These are phyloP conservation scores for Phytophthora niederhauseri DNA, from an alignment of 352 stramenopile genomes.

Conservation along the genomic window DNA sequence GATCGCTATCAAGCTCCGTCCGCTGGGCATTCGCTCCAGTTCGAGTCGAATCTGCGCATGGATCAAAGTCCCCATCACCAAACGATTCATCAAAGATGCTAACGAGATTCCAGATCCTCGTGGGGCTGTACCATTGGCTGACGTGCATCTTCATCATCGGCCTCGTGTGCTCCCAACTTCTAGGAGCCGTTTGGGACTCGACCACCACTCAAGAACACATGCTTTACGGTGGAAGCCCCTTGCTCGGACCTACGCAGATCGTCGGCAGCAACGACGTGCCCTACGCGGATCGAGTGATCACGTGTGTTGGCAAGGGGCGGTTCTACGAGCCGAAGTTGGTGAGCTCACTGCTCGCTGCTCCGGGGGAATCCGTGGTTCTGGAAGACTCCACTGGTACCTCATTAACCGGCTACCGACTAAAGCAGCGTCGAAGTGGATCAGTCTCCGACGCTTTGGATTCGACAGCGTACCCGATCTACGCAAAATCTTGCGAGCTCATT, in stretches of 20 bases:
- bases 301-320: constrained; percentile 31
- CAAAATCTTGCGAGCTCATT: constrained; percentile 8
- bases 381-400: constrained; percentile 5
- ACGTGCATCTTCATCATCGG: constrained; percentile 33
- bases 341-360: constrained; percentile 15
- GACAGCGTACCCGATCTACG: background rate
- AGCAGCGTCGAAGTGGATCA: constrained; percentile 26
- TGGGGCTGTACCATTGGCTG: background rate
- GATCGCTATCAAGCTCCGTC: background rate
- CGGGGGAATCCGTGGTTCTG: background rate
- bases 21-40: background rate
- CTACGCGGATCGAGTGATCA: constrained; percentile 43
- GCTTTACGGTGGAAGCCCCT: constrained; percentile 14
- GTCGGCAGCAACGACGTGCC: constrained; percentile 42
- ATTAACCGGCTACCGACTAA: constrained; percentile 2
- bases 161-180: constrained; percentile 37
- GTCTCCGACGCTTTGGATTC: constrained; percentile 19
- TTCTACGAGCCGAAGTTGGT: constrained; percentile 39
- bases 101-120: background rate
- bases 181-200: constrained; percentile 32
- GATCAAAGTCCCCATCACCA: background rate
- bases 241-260: constrained; percentile 16
- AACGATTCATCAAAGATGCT: background rate
- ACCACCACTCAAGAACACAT: background rate
- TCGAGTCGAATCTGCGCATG: background rate